phyloP scores from a whole-genome alignment of 2,329 filamentous ascomycete species.

The Teratosphaeria epicoccoides region DNA sequence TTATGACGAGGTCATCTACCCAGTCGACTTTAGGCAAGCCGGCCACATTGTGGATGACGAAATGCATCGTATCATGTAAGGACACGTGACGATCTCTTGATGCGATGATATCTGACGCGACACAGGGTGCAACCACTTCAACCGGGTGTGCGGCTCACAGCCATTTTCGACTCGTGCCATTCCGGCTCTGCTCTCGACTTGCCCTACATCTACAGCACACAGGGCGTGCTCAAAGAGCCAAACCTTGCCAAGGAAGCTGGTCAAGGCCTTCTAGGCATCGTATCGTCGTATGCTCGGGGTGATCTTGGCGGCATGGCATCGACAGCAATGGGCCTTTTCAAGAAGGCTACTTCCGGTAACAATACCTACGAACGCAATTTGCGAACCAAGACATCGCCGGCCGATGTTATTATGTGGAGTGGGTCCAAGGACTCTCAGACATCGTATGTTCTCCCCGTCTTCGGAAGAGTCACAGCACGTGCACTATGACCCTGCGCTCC shows the following conservation, averaged over 20 bases:
- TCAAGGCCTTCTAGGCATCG: conserved; percentile 57
- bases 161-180: conserved; percentile 74
- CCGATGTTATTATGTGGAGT: conserved; percentile 96
- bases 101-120: conserved; percentile 10
- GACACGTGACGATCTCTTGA: neutral
- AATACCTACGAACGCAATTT: conserved; percentile 69
- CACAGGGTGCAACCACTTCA: conserved; percentile 57
- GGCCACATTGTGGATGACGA: conserved; percentile 77
- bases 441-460: conserved; percentile 50
- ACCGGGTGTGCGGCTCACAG: conserved; percentile 72
- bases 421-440: conserved; percentile 95
- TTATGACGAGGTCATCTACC: conserved; percentile 75
- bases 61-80: conserved; percentile 61
- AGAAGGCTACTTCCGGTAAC: conserved; percentile 73
- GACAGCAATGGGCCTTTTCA: conserved; percentile 73
- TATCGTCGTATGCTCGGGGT: conserved; percentile 55
- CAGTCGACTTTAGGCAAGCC: conserved; percentile 67
- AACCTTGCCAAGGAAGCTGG: conserved; percentile 73
- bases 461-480: conserved; percentile 9
- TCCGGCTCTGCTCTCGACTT: conserved; percentile 68
- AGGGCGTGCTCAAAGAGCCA: conserved; percentile 70
- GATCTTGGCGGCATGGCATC: conserved; percentile 73
- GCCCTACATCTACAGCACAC: conserved; percentile 70
- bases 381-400: conserved; percentile 82
- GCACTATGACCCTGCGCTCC: conserved; percentile 45